Evolutionary conservation across 1,284 basidiomycete species (phyloP).

Genomic region (Apiotrichum gracile): DNA sequence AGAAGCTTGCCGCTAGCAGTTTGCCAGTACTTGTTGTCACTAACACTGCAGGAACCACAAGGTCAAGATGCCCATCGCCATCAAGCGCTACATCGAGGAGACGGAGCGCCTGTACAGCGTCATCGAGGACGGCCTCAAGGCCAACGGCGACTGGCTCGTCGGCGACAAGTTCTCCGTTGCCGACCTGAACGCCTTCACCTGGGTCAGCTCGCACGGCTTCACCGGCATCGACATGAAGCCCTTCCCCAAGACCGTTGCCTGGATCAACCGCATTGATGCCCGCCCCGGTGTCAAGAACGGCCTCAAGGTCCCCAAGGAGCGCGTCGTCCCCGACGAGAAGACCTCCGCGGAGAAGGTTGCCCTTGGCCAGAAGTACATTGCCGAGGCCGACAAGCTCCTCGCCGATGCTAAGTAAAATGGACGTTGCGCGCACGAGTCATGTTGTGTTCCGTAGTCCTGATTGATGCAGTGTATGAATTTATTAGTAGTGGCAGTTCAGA

Average conservation of each 20-base stretch:
- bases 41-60: neutral
- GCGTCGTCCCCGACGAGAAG: conserved; percentile 16
- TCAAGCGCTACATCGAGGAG: conserved; percentile 65
- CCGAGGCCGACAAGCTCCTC: conserved; percentile 17
- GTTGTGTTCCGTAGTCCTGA: too few species aligned
- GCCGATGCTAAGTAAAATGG: neutral
- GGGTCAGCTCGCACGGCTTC: conserved; percentile 52
- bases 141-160: conserved; percentile 54
- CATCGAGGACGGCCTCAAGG: conserved; percentile 60
- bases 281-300: conserved; percentile 49
- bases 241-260: conserved; percentile 56
- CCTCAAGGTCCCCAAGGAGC: conserved; percentile 15
- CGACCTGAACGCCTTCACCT: conserved; percentile 44
- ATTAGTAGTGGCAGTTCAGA: too few species aligned
- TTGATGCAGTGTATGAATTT: too few species aligned
- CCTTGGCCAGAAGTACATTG: conserved; percentile 11
- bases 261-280: conserved; percentile 49
- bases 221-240: conserved; percentile 54
- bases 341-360: neutral
- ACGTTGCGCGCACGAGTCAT: too few species aligned
- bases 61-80: conserved; percentile 44
- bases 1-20: too few species aligned
- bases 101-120: conserved; percentile 70
- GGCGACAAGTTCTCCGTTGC: conserved; percentile 62
- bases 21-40: neutral